phyloP scores from a whole-genome alignment of 345 rosid species.

The Sapria himalayana region DNA sequence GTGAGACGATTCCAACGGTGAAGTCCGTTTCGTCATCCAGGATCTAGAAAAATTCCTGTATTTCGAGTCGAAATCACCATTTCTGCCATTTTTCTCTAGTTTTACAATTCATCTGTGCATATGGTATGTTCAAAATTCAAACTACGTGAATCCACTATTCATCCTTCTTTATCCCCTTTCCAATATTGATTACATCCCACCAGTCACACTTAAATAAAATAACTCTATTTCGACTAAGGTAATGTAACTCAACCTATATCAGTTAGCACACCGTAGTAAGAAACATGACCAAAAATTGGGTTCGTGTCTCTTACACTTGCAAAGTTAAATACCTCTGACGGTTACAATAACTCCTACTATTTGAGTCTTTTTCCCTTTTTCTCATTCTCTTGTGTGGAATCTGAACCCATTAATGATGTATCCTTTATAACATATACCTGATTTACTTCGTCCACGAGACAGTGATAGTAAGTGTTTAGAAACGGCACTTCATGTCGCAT shows the following conservation, averaged over 20 bases:
- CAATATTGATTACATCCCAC: neutral
- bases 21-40: no score
- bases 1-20: no score
- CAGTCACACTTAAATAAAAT: slow-evolving; percentile 1
- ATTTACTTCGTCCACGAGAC: neutral
- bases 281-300: neutral
- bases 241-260: slow-evolving; percentile 3
- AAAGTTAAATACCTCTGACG: neutral
- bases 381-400: neutral
- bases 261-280: neutral
- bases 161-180: neutral
- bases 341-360: neutral
- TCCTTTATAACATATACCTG: neutral
- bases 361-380: neutral
- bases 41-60: no score
- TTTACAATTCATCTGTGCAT: neutral
- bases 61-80: no score
- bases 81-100: no score
- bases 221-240: neutral
- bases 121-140: neutral
- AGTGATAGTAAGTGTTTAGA: neutral
- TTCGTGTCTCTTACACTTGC: neutral
- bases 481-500: no score
- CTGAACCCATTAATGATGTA: slow-evolving; percentile 1
- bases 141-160: neutral